Percentiles rank a stretch among this genome's conserved stretches.
These are phyloP conservation scores for Suhomyces yuchorum DNA, from an alignment of 1,139 yeast genomes.

Conservation along the genomic window DNA sequence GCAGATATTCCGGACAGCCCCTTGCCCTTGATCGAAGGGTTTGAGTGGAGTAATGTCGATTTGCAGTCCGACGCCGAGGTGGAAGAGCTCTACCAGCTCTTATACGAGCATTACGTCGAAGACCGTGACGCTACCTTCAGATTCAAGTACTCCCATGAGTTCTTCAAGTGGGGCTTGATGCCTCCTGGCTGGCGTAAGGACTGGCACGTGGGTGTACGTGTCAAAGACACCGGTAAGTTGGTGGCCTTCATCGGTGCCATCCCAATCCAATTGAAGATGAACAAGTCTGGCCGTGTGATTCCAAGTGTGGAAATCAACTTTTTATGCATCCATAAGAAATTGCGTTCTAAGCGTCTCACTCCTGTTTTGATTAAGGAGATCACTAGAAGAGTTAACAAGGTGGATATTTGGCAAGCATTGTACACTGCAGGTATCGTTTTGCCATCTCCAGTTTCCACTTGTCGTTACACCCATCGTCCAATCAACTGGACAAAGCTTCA, in stretches of 20 bases:
- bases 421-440: constrained; percentile 90
- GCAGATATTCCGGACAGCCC: constrained; percentile 74
- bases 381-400: constrained; percentile 85
- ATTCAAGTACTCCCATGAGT: constrained; percentile 81
- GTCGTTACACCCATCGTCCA: constrained; percentile 93
- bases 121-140: constrained; percentile 91
- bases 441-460: constrained; percentile 90
- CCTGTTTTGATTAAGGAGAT: constrained; percentile 93
- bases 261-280: constrained; percentile 71
- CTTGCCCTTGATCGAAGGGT: constrained; percentile 68
- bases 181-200: constrained; percentile 92
- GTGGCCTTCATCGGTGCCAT: constrained; percentile 93
- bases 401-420: constrained; percentile 92
- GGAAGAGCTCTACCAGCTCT: constrained; percentile 72
- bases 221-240: constrained; percentile 68
- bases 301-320: constrained; percentile 89
- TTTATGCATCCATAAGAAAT: constrained; percentile 89
- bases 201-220: constrained; percentile 95
- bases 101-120: constrained; percentile 91
- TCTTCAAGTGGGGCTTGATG: constrained; percentile 89
- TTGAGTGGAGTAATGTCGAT: constrained; percentile 88
- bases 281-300: constrained; percentile 49
- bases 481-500: constrained; percentile 86
- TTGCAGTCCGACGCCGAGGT: constrained; percentile 58
- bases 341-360: constrained; percentile 89